Base-by-base conservation (phyloP, 2,329 filamentous ascomycete genomes). In the Aspergillus texensis region DNA sequence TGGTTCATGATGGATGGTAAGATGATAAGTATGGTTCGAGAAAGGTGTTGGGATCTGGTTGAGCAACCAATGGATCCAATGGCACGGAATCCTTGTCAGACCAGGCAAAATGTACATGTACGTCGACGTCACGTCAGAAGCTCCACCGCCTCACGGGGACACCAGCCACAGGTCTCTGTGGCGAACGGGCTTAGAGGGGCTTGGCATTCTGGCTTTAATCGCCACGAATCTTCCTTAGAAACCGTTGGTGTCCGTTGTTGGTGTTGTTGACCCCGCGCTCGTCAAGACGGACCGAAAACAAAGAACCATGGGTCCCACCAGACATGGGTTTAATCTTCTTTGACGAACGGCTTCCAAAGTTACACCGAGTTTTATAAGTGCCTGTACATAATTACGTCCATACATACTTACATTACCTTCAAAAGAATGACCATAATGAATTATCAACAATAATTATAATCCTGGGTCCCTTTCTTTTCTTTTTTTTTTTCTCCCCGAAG, bases 1-100 rank as follows among this genome's bases (percentile, higher is more conserved):
- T 65, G 24, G 68, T 61, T 65, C 73, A 75, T 74, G 64, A 58
- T 71, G 70, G 57, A 52, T 52, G 36, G 21, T 21, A 46, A n/a
- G 21, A 39, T 30, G 32, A 45, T 52, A 11, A 21, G 32, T 39
- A 10, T 36, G 52, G 24, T 41, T 41, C 60, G 48, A 34, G 30
- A 8, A 50, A n/a, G 24, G 14, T 41, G 52, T 28, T 58, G 50
- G 52, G 56, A 54, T 46, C 50, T 30, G 56, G 56, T 58, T 58
- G 56, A 58, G 28, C 28, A n/a, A 16, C 56, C 41, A 48, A 58
- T 58, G 41, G 56, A 48, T 30, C 56, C 26, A 57, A 45, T 26
- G 21, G n/a, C 41, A 46, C 53, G 6, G 12, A 28, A 56, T 28
- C 34, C 28, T 56, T 28, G 59, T 52, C 53, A 19, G 45, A 55